Evolutionary conservation across 75 land plant genomes (phyloP), one percentile per base, ranked within the genome.

Genomic region (Pinus taeda): DNA sequence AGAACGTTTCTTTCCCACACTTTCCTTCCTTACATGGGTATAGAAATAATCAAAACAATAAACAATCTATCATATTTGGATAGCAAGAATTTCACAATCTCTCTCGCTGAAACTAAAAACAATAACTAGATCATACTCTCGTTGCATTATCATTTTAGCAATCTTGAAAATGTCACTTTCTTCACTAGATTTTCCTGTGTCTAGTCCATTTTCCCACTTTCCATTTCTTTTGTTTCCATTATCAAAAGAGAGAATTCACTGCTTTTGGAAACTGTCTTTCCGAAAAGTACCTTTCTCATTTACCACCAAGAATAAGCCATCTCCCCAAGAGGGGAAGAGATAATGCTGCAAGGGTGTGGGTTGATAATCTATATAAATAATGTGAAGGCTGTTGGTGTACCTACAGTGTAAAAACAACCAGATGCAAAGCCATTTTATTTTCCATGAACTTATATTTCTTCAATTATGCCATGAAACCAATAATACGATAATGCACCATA

Each of bases 271-370:
- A 82, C 90, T 97, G 39, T 93, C 96, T 60, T 97, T 98, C 73
- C 96, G 86, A 82, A 97, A 97, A 36, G 86, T 90, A 13, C 94
- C 95, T 69, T 93, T 89, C 67, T 97, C 98, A 88, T 97, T 94
- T 24, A 97, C 99, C 36, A 91, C 98, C 76, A 95, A 74, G 78
- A 90, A 95, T 63, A 97, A 77, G 37, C 98, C 96, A 82, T 91
- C 90, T 37, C 96, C 94, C 45, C 99, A 98, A 73, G 94, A 83
- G 62, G 99, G 99, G 77, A 93, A 97, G 37, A 97, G 78, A 78
- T 91, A 97, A 75, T 97, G 99, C 74, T 97, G 98, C 79, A 97
- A 90, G 21, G 99, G 99, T 7, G 99, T 97, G 57, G 99, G 99
- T 45, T 98, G 81, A 79, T 86, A 97, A 78, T 97, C 99, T 9